phyloP scores from a whole-genome alignment of 2,329 filamentous ascomycete species.

The Diaporthe nobilis region DNA sequence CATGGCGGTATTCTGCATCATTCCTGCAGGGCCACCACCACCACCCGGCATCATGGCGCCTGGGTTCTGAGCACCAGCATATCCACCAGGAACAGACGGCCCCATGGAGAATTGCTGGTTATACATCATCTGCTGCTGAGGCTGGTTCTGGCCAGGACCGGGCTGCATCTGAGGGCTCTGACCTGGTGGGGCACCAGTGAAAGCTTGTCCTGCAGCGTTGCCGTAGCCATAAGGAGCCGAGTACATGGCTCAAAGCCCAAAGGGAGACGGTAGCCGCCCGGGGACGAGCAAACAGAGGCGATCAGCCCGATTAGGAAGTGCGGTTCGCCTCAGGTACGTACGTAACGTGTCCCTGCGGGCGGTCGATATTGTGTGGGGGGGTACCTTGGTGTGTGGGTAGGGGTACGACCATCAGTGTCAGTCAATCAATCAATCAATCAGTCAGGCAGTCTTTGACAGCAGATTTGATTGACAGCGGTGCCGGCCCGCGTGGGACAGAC shows the following conservation, averaged over 20 bases:
- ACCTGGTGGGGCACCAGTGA: conserved; percentile 64
- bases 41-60: conserved; percentile 66
- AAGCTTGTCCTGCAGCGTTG: conserved; percentile 66
- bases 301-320: conserved; percentile 41
- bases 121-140: conserved; percentile 72
- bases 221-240: conserved; percentile 68
- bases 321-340: conserved; percentile 40
- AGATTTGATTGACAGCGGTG: conserved; percentile 39
- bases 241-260: conserved; percentile 62
- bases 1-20: conserved; percentile 75
- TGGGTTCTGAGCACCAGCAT: conserved; percentile 64
- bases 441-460: conserved; percentile 14
- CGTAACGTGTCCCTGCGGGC: conserved; percentile 38
- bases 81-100: conserved; percentile 60
- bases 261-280: conserved; percentile 35
- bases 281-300: conserved; percentile 32
- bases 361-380: conserved; percentile 39
- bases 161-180: conserved; percentile 63
- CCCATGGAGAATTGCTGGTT: conserved; percentile 72
- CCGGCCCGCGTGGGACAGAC: conserved; percentile 41
- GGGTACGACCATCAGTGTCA: conserved; percentile 39
- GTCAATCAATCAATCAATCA: conserved; percentile 9
- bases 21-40: conserved; percentile 65
- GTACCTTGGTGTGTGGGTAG: conserved; percentile 40
- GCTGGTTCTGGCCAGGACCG: conserved; percentile 56